Percentiles rank a stretch among this genome's conserved stretches.
Evolutionary conservation across 2,329 filamentous ascomycete genomes (phyloP).

Genomic region (Dactylellina haptotyla): DNA sequence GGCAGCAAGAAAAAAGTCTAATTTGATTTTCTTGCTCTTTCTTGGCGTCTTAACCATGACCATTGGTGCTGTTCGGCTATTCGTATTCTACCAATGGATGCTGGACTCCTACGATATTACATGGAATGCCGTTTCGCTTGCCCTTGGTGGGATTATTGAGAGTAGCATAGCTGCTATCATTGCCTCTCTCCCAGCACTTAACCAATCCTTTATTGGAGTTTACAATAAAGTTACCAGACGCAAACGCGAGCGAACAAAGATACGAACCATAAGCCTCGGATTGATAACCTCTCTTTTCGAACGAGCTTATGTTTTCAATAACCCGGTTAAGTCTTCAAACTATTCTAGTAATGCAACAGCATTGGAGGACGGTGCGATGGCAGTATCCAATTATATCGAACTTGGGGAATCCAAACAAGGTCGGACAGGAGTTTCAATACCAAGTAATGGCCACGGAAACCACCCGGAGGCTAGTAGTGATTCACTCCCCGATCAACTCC

Average conservation of each 20-base stretch:
- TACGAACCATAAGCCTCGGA: slow-evolving; percentile 28
- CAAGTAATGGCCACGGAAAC: neutral
- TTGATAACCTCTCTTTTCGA: slow-evolving; percentile 29
- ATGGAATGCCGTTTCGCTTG: slow-evolving; percentile 26
- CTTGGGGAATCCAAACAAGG: neutral
- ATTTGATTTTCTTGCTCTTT: slow-evolving; percentile 28
- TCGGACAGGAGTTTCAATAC: neutral
- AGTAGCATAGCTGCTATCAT: slow-evolving; percentile 34
- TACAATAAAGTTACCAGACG: slow-evolving; percentile 18
- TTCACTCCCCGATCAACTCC: slow-evolving; percentile 24
- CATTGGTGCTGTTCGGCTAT: slow-evolving; percentile 15
- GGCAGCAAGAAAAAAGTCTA: slow-evolving; percentile 28
- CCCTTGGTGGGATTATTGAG: slow-evolving; percentile 33
- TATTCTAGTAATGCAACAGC: slow-evolving; percentile 31
- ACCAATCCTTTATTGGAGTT: slow-evolving; percentile 19
- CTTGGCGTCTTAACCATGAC: slow-evolving; percentile 27
- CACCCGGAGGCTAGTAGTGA: slow-evolving; percentile 8
- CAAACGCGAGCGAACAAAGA: neutral
- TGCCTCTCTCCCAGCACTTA: slow-evolving; percentile 38
- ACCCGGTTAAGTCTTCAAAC: slow-evolving; percentile 7
- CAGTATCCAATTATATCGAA: slow-evolving; percentile 11
- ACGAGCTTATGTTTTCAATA: slow-evolving; percentile 13
- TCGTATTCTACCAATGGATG: slow-evolving; percentile 36
- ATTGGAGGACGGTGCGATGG: neutral
- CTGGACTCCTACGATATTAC: slow-evolving; percentile 40